Evolutionary conservation across 2,329 filamentous ascomycete genomes (phyloP).

Genomic region (Apiospora marii): DNA sequence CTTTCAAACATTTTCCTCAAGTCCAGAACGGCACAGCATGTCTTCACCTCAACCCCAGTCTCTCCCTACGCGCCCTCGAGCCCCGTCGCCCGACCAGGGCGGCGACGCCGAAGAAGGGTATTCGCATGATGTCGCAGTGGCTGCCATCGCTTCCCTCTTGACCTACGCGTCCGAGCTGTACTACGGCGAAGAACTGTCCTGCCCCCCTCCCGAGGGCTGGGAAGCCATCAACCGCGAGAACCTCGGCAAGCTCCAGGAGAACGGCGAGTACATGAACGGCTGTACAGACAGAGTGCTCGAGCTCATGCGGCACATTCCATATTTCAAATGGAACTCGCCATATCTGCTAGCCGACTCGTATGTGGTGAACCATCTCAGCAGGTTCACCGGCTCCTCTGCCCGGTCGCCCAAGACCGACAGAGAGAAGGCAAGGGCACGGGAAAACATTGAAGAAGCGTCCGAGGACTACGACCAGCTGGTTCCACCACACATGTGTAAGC

Average conservation of each 20-base stretch:
- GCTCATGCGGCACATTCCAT: neutral
- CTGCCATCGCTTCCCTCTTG: neutral
- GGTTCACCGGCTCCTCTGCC: neutral
- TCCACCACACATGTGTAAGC: neutral
- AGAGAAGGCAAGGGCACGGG: neutral
- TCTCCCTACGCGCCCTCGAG: neutral
- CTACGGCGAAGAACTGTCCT: neutral
- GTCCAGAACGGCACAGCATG: neutral
- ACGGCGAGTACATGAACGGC: neutral
- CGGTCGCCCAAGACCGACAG: neutral
- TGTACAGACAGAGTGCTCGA: neutral
- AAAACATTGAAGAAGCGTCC: neutral
- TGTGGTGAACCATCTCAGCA: neutral
- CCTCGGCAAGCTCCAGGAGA: neutral
- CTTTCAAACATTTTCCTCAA: no score
- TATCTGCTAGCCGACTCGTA: neutral
- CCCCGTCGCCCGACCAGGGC: no score
- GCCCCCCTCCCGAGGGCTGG: neutral
- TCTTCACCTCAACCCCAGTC: neutral
- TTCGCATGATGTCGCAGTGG: neutral
- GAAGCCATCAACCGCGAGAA: neutral
- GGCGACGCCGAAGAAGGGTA: neutral
- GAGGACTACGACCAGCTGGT: neutral
- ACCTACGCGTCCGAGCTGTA: neutral
- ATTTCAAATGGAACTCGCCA: neutral